phyloP scores from a whole-genome alignment of 2,329 filamentous ascomycete genomes.

The Botrytis fragariae region DNA sequence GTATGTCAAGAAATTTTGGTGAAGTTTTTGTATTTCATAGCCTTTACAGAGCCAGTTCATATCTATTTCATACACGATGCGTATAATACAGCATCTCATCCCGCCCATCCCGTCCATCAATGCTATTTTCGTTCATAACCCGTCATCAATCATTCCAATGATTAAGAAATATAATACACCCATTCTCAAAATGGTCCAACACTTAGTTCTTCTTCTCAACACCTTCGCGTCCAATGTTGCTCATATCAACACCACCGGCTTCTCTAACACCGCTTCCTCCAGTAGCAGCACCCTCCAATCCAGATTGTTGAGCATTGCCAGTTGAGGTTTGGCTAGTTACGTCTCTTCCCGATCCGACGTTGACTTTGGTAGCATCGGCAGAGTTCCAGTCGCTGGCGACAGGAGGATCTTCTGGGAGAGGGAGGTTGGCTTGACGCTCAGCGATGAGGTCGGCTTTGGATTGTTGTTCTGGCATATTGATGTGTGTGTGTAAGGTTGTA shows the following conservation, averaged over 20 bases:
- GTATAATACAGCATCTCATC: not conserved
- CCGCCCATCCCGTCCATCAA: not conserved
- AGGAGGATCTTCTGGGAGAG: conserved; percentile 75
- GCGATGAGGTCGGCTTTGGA: conserved; percentile 65
- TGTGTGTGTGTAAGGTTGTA: not conserved
- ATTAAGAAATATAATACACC: not conserved
- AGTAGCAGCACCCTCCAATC: conserved; percentile 59
- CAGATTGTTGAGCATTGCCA: conserved; percentile 48
- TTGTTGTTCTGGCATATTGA: conserved; percentile 38
- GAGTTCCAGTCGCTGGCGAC: conserved; percentile 77
- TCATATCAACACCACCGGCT: conserved; percentile 52
- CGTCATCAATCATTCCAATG: conserved; percentile 5
- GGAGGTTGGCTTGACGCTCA: conserved; percentile 68
- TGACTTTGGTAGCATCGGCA: conserved; percentile 64
- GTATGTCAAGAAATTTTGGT: not conserved
- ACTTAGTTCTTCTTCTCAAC: conserved; percentile 45
- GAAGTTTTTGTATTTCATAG: not conserved
- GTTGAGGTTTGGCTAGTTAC: conserved; percentile 47
- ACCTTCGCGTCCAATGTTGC: conserved; percentile 61
- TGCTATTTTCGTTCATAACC: not conserved
- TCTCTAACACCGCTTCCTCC: conserved; percentile 51
- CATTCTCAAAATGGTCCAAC: not conserved
- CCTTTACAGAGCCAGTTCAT: not conserved
- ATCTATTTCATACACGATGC: not conserved
- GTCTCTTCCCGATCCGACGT: conserved; percentile 55